Base-by-base conservation (phyloP, 768 basidiomycete genomes). In the Kwoniella botswanensis region DNA sequence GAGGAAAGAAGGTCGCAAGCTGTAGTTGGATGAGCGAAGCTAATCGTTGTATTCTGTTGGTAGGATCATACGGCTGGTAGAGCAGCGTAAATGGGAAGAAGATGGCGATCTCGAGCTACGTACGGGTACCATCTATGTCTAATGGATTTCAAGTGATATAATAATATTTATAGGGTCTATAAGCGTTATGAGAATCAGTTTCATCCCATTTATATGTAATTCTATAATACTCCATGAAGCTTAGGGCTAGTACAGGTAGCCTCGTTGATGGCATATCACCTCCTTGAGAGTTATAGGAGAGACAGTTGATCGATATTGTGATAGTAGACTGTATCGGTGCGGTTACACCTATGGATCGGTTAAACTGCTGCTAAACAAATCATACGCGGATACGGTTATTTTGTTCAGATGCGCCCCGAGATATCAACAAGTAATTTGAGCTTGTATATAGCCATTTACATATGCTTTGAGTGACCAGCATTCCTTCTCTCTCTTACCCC, bases 21-120 rank as follows among this genome's bases (percentile, higher is more conserved):
- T 35, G 35, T 6, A 6, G 35, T 35, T 35, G 35, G 7, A 6
- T 35, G 35, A 35, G 6, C 35, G 35, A 35, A 5, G 35, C 35
- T 35, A 35, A 35, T 57, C 7, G 44, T 55, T 46, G 42, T 24
- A 59, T 18, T 10, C 3, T 41, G 53, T 24, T n/a, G 42, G 3
- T 21, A 69, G 68, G 68, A 69, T 35, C 61, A 50, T 29, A 69
- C 15, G 26, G 68, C 68, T 52, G 68, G 68, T 11, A 29, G 68
- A 63, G 68, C 68, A 10, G 68, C 68, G 52, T 69, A 63, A 57
- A 7, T 18, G 29, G 44, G 21, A n/a, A 29, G 63, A 4, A 24
- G 26, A 7, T 6, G 35, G 35, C 35, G 35, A 35, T 35, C 35
- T 35, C 26, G 24, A 60, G 22, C 15, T 60, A n/a, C 21, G 54